Base-by-base conservation (phyloP, 2,329 filamentous ascomycete species). In the Alternaria incomplexa region DNA sequence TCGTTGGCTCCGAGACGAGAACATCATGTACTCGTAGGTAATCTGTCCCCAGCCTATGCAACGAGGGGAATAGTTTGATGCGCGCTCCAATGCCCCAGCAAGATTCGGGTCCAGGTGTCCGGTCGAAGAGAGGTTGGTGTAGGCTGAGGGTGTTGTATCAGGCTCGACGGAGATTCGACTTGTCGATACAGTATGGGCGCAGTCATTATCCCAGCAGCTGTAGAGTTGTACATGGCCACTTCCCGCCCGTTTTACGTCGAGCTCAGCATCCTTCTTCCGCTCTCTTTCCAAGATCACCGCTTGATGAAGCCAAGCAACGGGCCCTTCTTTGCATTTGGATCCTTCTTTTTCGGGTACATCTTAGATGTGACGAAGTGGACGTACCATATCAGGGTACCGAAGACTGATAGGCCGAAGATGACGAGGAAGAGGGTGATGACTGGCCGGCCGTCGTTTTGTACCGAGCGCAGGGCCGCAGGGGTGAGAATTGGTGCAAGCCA, bases 371-470 rank as follows among this genome's bases (percentile, higher is more conserved):
- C 74, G 26, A 75, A 75, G 59, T 70, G 66, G 56, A 74, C 70
- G 59, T 73, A 76, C 67, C 73, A 75, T 58, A 70, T 73, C 17
- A 75, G 46, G 4, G 58, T 55, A 25, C 72, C 70, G 36, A 75
- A 70, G 5, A 65, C 50, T 9, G 65, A 63, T 11, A 97, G 85
- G 48, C 93, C 93, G 64, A 89, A 85, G 60, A 97, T 82, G 52
- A 95, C 88, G 80, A 98, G 94, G 61, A 92, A 81, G 0, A 93
- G 96, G 17, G 90, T 90, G 70, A 97, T 88, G 72, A 98, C 93
- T 15, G 95, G 96, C 3, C 94, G 90, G 11, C 92, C 91, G 77
- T 94, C 74, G 30, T 73, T 73, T 60, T 76, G 67, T n/a, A 76
- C 73, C 28, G 72, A 74, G 57, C 74, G 74, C 40, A 76, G 64